phyloP scores from a whole-genome alignment of 495 filamentous ascomycete genomes.

The Annulohypoxylon nitens region DNA sequence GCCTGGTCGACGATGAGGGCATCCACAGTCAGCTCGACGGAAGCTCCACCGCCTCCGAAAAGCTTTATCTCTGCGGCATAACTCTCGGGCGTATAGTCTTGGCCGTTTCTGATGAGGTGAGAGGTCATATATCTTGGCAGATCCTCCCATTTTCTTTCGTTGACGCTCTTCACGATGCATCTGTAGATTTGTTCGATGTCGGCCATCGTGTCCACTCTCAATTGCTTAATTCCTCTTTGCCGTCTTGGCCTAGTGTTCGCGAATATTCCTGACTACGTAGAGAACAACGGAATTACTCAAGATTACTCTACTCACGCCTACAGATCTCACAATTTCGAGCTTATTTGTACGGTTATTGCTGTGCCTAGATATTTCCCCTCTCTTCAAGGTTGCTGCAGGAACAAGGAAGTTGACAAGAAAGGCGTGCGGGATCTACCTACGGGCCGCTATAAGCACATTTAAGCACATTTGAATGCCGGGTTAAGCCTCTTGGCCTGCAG shows the following conservation, averaged over 20 bases:
- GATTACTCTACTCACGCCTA: background rate
- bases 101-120: conserved; percentile 43
- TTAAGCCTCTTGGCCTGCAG: conserved; percentile 22
- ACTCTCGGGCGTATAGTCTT: conserved; percentile 42
- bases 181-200: conserved; percentile 35
- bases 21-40: conserved; percentile 35
- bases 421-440: conserved; percentile 20
- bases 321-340: background rate
- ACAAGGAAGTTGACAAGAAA: conserved; percentile 21
- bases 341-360: background rate
- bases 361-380: background rate
- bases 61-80: conserved; percentile 39
- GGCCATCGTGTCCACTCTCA: conserved; percentile 14
- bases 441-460: conserved; percentile 1
- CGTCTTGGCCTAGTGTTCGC: background rate
- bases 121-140: conserved; percentile 40
- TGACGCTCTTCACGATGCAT: conserved; percentile 35
- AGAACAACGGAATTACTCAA: background rate
- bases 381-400: background rate
- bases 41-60: conserved; percentile 20
- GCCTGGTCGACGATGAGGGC: conserved; percentile 42
- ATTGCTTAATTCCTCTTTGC: background rate
- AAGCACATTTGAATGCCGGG: background rate
- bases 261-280: background rate
- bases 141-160: conserved; percentile 40